Evolutionary conservation across 257 asterid species (phyloP).

Genomic region (Salvia miltiorrhiza): DNA sequence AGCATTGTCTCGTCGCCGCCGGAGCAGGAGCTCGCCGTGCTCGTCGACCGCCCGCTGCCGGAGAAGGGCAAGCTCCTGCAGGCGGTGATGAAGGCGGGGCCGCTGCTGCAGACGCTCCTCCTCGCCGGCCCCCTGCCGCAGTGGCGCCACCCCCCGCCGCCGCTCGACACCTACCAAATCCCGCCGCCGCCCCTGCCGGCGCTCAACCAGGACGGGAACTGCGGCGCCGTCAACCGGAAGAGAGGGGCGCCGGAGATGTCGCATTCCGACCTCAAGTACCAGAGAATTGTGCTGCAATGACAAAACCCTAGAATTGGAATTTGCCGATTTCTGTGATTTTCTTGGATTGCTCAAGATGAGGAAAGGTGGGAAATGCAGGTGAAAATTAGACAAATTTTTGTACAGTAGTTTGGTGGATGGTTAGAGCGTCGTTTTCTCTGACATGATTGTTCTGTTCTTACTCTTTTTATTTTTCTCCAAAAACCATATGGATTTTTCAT

Average conservation of each 20-base stretch:
- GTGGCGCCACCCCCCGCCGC: constrained; percentile 99
- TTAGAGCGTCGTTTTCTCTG: constrained; percentile 27
- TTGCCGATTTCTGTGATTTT: background rate
- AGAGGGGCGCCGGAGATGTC: constrained; percentile 43
- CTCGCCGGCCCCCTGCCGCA: constrained; percentile 89
- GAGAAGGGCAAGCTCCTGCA: constrained; percentile 75
- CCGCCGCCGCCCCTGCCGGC: constrained; percentile 68
- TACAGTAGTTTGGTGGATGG: constrained; percentile 32
- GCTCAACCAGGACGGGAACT: constrained; percentile 15
- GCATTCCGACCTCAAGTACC: constrained; percentile 52
- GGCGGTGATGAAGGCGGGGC: constrained; percentile 93
- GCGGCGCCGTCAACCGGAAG: constrained; percentile 52
- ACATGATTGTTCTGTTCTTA: constrained; percentile 12
- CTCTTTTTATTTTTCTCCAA: constrained; percentile 14
- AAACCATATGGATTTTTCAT: background rate
- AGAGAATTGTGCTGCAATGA: constrained; percentile 54
- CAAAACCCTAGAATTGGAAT: background rate
- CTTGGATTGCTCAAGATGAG: constrained; percentile 18
- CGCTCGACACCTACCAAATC: constrained; percentile 63
- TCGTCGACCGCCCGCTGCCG: constrained; percentile 52
- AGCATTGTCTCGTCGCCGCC: constrained; percentile 66
- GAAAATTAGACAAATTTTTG: constrained; percentile 19
- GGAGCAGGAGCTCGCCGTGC: constrained; percentile 25
- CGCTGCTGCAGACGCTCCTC: constrained; percentile 79
- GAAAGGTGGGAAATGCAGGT: background rate